Evolutionary conservation across 2,329 filamentous ascomycete genomes (phyloP).

Genomic region (Gaeumannomyces tritici): DNA sequence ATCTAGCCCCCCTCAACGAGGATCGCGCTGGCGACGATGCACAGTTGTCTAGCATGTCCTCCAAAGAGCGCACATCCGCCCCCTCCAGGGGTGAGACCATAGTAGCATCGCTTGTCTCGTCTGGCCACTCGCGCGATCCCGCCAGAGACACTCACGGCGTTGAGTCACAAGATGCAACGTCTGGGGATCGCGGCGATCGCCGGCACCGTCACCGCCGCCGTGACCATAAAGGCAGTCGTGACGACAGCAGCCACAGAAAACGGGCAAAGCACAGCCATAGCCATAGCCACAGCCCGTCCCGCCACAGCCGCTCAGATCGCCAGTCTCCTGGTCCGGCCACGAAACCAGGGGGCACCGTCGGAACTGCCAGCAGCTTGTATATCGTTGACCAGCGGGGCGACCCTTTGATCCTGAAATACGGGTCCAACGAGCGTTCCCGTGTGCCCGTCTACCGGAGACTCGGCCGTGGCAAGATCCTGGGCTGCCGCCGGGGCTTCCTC

Average conservation of each 20-base stretch:
- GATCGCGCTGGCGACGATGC: not conserved
- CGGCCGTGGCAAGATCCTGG: constrained; percentile 59
- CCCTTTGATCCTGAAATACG: constrained; percentile 63
- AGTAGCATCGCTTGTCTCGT: not conserved
- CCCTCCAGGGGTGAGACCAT: not conserved
- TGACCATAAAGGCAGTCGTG: not conserved
- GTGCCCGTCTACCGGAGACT: constrained; percentile 62
- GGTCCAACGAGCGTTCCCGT: constrained; percentile 60
- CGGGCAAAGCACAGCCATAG: not conserved
- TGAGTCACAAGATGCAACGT: not conserved
- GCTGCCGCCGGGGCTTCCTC: constrained; percentile 53
- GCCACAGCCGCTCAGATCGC: not conserved
- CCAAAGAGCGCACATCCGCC: not conserved
- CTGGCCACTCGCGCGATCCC: not conserved
- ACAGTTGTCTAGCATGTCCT: not conserved
- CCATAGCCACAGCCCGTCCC: not conserved
- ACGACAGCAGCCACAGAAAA: not conserved
- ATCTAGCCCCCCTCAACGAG: not conserved
- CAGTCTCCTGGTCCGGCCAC: not conserved
- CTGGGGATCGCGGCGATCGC: not conserved
- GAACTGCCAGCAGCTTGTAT: constrained; percentile 30
- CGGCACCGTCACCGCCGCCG: not conserved
- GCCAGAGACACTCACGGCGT: not conserved
- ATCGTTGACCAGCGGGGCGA: constrained; percentile 69
- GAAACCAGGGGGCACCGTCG: constrained; percentile 1